phyloP scores from a whole-genome alignment of 345 rosid genomes.

The Noccaea bulbosa region DNA sequence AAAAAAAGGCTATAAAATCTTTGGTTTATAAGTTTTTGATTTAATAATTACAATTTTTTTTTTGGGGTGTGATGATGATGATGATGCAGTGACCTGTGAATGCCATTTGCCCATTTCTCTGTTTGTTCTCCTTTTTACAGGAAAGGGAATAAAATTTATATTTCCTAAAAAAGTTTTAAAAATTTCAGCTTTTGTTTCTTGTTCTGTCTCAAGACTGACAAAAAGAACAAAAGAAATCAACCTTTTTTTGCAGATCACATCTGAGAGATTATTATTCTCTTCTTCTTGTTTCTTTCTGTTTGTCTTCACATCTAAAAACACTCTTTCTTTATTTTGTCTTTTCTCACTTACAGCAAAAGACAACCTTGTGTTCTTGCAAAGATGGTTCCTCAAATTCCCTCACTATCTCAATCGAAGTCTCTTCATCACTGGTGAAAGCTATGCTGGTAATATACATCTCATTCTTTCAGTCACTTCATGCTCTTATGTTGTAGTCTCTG shows the following conservation, averaged over 20 bases:
- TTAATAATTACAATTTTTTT: constrained; percentile 11
- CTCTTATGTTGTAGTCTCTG: neutral
- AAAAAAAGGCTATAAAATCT: neutral
- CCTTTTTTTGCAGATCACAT: constrained; percentile 41
- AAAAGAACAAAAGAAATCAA: constrained; percentile 42
- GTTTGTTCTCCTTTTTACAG: constrained; percentile 40
- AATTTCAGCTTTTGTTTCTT: constrained; percentile 40
- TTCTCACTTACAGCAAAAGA: constrained; percentile 69
- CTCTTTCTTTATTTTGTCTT: constrained; percentile 36
- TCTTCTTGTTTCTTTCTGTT: constrained; percentile 38
- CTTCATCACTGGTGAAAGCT: constrained; percentile 94
- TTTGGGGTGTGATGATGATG: constrained; percentile 17
- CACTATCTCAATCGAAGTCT: constrained; percentile 89
- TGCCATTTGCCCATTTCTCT: constrained; percentile 26
- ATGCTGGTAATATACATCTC: constrained; percentile 64
- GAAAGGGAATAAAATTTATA: constrained; percentile 18
- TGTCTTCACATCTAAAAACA: constrained; percentile 35
- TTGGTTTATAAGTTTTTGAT: neutral
- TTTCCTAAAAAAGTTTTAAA: neutral
- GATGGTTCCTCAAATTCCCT: constrained; percentile 87
- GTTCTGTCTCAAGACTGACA: constrained; percentile 40
- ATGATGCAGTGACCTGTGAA: constrained; percentile 36
- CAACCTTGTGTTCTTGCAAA: constrained; percentile 86
- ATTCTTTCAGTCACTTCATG: constrained; percentile 14
- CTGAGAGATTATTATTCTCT: constrained; percentile 44